Base-by-base conservation (phyloP, 345 rosid species). In the Populus simonii region DNA sequence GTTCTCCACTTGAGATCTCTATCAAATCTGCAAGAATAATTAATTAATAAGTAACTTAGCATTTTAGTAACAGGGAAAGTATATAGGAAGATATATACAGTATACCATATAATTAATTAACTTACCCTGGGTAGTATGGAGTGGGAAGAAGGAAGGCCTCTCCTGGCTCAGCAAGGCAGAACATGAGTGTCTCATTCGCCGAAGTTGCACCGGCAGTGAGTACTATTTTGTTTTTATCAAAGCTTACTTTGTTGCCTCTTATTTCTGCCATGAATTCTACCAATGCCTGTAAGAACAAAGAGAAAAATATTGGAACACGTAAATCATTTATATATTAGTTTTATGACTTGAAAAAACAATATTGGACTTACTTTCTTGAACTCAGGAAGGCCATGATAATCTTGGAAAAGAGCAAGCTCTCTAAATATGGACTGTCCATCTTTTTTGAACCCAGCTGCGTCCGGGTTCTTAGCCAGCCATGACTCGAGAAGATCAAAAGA, bases 171-270 rank as follows among this genome's bases (percentile, higher is more conserved):
- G 82, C 85, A 31, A 83, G 82, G 67, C 85, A 83, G 57, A 83
- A 83, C 76, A 83, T 72, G 5, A 83, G 78, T 23, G 80, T 75
- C 70, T 83, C 85, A 9, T 83, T 83, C 7, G 85, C 85, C 3
- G 85, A 76, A 61, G 85, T 83, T 72, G 85, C 70, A 72, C 85
- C 85, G 16, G 85, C 85, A 17, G 82, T 79, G 36, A 83, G 85
- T 2, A 83, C 85, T 25, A 83, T 77, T 66, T 83, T 83, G 72
- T 72, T 57, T 22, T 77, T 78, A 72, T 83, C 80, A 68, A 79
- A 79, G 5, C 49, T 68, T 36, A 83, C 85, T 63, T 72, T 79
- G 80, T 79, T 79, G 47, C 78, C 71, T 79, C 85, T 72, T 20
- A 83, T 62, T 66, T 83, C 75, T 39, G 75, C 51, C 85, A 79